These are phyloP conservation scores for Ceratopteris richardii DNA, from an alignment of 75 land plant species.

Conservation along the genomic window DNA sequence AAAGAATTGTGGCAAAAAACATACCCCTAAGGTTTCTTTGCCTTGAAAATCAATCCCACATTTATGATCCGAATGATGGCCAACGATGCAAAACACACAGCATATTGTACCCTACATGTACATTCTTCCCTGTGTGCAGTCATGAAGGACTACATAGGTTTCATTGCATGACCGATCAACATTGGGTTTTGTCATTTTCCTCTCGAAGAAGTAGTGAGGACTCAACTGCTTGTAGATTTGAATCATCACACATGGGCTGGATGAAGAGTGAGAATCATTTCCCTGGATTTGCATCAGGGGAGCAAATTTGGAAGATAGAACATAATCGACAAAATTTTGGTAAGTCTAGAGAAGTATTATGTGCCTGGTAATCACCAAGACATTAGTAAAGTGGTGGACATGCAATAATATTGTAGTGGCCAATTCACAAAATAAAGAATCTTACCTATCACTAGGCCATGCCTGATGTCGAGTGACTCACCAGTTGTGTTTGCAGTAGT, in stretches of 20 bases:
- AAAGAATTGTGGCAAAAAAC: slow-evolving; percentile 66
- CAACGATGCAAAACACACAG: slow-evolving; percentile 64
- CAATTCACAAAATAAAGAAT: too few species aligned
- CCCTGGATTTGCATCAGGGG: slow-evolving; percentile 59
- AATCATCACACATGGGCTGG: slow-evolving; percentile 77
- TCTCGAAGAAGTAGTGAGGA: slow-evolving; percentile 45
- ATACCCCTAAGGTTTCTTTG: slow-evolving; percentile 51
- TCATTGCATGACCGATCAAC: slow-evolving; percentile 62
- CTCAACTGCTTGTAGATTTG: slow-evolving; percentile 41
- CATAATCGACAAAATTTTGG: too few species aligned
- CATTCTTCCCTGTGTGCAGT: slow-evolving; percentile 72
- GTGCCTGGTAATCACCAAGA: too few species aligned
- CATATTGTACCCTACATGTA: slow-evolving; percentile 64
- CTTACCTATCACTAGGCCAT: too few species aligned
- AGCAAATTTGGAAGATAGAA: too few species aligned
- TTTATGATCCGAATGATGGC: slow-evolving; percentile 86
- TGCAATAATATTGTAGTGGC: too few species aligned
- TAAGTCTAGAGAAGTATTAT: too few species aligned
- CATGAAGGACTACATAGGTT: slow-evolving; percentile 79
- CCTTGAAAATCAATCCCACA: slow-evolving; percentile 87
- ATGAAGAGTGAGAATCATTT: slow-evolving; percentile 66
- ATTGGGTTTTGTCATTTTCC: slow-evolving; percentile 63
- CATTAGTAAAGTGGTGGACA: too few species aligned
- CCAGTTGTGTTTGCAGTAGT: too few species aligned
- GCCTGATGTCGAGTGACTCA: too few species aligned